A percentile compares a stretch with the other conserved stretches of the same genome.
Evolutionary conservation across 2,329 filamentous ascomycete genomes (phyloP).

Genomic region (Penicillium sp.): DNA sequence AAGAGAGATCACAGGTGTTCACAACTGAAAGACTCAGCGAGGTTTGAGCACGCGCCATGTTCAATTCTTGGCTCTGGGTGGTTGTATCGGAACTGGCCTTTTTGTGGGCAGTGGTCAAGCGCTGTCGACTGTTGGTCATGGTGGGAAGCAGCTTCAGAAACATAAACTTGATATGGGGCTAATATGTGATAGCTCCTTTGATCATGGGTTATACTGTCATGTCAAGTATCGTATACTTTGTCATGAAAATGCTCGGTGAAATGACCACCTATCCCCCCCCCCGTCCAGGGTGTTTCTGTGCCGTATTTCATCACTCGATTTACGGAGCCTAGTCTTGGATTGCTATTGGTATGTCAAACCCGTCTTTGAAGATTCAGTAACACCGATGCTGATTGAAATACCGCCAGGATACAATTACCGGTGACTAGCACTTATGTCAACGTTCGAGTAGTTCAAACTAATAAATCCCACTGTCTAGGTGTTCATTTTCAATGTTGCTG

Average conservation of each 20-base stretch:
- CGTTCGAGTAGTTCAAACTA: not conserved
- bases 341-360: conserved; percentile 27
- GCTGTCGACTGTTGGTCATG: conserved; percentile 42
- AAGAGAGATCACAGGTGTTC: conserved; percentile 5
- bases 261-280: conserved; percentile 48
- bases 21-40: conserved; percentile 13
- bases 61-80: conserved; percentile 24
- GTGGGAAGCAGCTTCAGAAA: conserved; percentile 3
- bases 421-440: not conserved
- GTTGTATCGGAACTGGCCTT: conserved; percentile 45
- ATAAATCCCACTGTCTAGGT: conserved; percentile 33
- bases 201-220: conserved; percentile 34
- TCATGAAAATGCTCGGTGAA: conserved; percentile 46
- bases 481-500: conserved; percentile 41
- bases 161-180: not conserved
- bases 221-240: conserved; percentile 32
- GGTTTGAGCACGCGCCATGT: conserved; percentile 25
- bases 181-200: conserved; percentile 22
- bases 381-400: not conserved
- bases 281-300: conserved; percentile 45
- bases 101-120: conserved; percentile 46
- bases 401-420: conserved; percentile 20
- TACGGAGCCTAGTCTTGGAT: conserved; percentile 51
- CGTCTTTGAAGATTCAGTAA: not conserved
- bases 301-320: conserved; percentile 50